A percentile compares a stretch with the other conserved stretches of the same genome.
phyloP scores from a whole-genome alignment of 2,329 filamentous ascomycete species.

The Xylaria sp. region DNA sequence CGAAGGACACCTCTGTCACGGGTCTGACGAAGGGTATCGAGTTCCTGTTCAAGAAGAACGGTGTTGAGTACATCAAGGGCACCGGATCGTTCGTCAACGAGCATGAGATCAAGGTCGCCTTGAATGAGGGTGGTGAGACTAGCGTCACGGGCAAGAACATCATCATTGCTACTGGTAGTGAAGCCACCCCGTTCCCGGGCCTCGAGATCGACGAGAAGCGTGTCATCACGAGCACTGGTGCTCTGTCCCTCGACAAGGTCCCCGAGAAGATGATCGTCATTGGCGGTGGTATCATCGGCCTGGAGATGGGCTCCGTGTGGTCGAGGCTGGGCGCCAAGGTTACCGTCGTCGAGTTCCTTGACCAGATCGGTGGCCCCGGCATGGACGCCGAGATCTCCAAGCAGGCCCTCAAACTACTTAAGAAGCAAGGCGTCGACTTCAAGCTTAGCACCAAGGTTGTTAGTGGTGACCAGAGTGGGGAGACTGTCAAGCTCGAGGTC shows the following conservation, averaged over 20 bases:
- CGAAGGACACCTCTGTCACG: constrained; percentile 90
- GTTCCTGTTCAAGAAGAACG: constrained; percentile 99
- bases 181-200: constrained; percentile 95
- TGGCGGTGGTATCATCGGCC: constrained; percentile 96
- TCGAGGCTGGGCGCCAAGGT: constrained; percentile 93
- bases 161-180: constrained; percentile 94
- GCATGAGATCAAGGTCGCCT: constrained; percentile 89
- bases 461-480: constrained; percentile 81
- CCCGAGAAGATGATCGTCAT: constrained; percentile 98
- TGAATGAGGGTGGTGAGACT: constrained; percentile 91
- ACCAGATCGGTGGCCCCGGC: constrained; percentile 95
- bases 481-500: constrained; percentile 82
- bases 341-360: constrained; percentile 95
- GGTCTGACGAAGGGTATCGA: constrained; percentile 97
- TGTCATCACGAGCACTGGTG: constrained; percentile 95
- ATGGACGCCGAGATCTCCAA: constrained; percentile 98
- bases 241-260: constrained; percentile 87
- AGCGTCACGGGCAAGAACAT: constrained; percentile 94
- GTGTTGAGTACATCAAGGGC: constrained; percentile 97
- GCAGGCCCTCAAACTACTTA: constrained; percentile 88
- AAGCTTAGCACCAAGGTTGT: constrained; percentile 97
- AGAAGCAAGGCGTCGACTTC: constrained; percentile 98
- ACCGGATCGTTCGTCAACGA: constrained; percentile 87
- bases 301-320: constrained; percentile 99
- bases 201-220: constrained; percentile 97